Base-by-base conservation (phyloP, 352 stramenopile species). In the Globisporangium nagaii region DNA sequence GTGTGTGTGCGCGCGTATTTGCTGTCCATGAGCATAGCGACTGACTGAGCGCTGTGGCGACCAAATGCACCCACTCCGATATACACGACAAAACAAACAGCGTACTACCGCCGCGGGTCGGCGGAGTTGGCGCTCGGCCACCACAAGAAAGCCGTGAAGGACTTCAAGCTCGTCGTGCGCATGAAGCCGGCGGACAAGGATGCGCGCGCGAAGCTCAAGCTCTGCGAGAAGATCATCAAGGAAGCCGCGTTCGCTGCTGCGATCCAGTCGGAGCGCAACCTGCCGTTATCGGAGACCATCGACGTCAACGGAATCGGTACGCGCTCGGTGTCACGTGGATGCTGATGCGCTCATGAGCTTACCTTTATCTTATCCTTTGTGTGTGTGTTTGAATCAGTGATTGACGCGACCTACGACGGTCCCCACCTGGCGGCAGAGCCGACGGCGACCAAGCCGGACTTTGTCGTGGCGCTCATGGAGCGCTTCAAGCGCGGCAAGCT, bases 51-150 rank as follows among this genome's bases (percentile, higher is more conserved):
- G 48, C 17, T 6, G 41, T 42, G n/a, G 17, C 28, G n/a, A n/a
- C n/a, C 8, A 37, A 17, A 40, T 25, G 64, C 32, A 54, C 25
- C 17, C 43, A 37, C 19, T 25, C 30, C 9, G 15, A 37, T 8
- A n/a, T 27, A 30, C 13, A 51, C 34, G n/a, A n/a, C n/a, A n/a
- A n/a, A n/a, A n/a, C n/a, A n/a, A n/a, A 50, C 53, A 63, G 88
- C 82, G n/a, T 99, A 99, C 71, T 99, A 99, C 71, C 90, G 97
- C 11, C 79, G 96, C 60, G 98, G 93, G 15, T 98, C 93, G 46
- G 97, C 97, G 25, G 83, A 99, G 42, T 93, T 98, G 61, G 97
- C 96, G 24, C 84, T 99, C 22, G 92, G 92, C 10, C 86, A 98
- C 62, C 93, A 98, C 71, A 99, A 99, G 74, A 90, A 97, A 34